Evolutionary conservation across 164 flowering plant genomes (phyloP), one percentile per base, ranked within the genome.

Genomic region (Piper betle): DNA sequence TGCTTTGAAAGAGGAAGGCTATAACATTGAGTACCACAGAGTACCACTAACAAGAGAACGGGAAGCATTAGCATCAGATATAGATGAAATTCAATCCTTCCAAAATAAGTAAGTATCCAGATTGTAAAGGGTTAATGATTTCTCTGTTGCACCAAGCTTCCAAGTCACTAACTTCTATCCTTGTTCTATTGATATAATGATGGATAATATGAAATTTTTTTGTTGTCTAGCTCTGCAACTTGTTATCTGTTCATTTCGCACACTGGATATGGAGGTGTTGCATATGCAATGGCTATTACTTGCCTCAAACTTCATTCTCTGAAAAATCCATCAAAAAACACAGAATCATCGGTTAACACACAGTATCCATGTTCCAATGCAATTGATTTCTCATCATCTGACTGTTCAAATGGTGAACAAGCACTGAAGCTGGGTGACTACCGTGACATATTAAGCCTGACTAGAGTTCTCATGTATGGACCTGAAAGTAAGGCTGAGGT

Each of bases 251-350:
- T 81, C 73, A 86, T 92, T 38, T 92, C 98, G 54, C 98, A 88
- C 72, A 88, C 96, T 39, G 98, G 98, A 40, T 84, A 84, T 78
- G 98, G 98, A 68, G 95, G 95, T 67, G 87, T 83, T 68, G 78
- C 93, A 15, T 92, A 88, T 79, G 98, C 96, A 67, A 92, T 92
- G 98, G 86, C 88, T 64, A 85, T 92, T 48, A 75, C 79, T 57
- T 92, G 95, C 73, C 77, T 83, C 58, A 82, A 73, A 69, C 82
- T 92, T 71, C 71, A 70, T 66, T 80, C 83, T 25, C 86, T 80
- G 39, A 68, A 69, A 53, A 69, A 71, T 48, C 60, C 66, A 53
- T 64, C 76, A 37, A 71, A 66, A 54, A 66, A 53, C 42, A 63
- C 75, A n/a, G 72, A 70, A 61, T 39, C 81, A 55, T 20, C 68